These are phyloP conservation scores for Melampsora larici-populina DNA, from an alignment of 1,284 basidiomycete genomes.

Conservation along the genomic window DNA sequence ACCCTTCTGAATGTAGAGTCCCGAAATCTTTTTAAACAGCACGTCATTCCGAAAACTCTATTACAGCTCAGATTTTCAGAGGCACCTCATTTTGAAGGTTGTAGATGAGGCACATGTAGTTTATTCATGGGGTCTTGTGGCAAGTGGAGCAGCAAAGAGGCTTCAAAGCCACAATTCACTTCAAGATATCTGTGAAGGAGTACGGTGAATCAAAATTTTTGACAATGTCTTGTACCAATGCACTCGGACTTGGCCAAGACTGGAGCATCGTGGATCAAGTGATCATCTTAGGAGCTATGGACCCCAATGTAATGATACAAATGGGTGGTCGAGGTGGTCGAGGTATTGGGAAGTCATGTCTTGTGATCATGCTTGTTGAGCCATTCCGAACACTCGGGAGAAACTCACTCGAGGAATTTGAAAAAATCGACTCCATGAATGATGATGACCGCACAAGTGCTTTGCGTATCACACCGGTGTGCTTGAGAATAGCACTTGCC, in stretches of 20 bases:
- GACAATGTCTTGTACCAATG: not conserved
- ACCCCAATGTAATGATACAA: not conserved
- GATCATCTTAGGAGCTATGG: not conserved
- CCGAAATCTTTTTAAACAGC: too few species aligned
- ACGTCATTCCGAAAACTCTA: constrained; percentile 4
- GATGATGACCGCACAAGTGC: too few species aligned
- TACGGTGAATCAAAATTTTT: not conserved
- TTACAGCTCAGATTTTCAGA: constrained; percentile 4
- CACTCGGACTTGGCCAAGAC: constrained; percentile 15
- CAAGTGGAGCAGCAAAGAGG: constrained; percentile 14
- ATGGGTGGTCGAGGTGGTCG: too few species aligned
- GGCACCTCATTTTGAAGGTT: not conserved
- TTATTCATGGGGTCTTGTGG: constrained; percentile 28
- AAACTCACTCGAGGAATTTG: too few species aligned
- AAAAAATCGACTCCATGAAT: too few species aligned
- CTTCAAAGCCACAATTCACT: not conserved
- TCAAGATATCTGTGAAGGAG: not conserved
- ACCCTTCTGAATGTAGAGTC: not conserved
- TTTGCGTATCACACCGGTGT: too few species aligned
- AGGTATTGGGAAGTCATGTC: too few species aligned
- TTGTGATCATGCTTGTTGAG: too few species aligned
- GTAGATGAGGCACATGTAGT: not conserved
- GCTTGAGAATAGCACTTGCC: too few species aligned
- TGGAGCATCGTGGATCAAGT: constrained; percentile 6
- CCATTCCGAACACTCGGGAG: too few species aligned